These are phyloP conservation scores for Colletotrichum sojae DNA, from an alignment of 2,329 filamentous ascomycete genomes.

Conservation along the genomic window DNA sequence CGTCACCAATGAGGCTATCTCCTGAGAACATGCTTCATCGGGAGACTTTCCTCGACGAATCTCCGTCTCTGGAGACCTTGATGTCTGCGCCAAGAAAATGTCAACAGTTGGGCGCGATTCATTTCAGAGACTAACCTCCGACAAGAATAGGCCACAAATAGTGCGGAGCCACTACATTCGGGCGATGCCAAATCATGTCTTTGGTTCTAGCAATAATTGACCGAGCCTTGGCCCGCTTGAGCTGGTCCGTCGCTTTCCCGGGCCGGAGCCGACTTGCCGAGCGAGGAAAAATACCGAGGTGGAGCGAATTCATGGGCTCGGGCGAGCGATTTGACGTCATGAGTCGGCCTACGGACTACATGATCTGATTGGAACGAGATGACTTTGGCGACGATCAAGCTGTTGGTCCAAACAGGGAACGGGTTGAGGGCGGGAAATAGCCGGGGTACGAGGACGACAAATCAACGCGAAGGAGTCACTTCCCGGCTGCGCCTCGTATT, in stretches of 20 bases:
- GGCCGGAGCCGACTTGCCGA: constrained; percentile 1
- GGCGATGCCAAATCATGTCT: no score
- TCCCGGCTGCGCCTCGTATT: constrained; percentile 17
- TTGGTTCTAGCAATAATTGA: not conserved
- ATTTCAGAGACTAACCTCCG: no score
- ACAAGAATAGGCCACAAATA: no score
- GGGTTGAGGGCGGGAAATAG: not conserved
- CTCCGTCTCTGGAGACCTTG: no score
- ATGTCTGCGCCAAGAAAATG: no score
- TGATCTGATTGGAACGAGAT: not conserved
- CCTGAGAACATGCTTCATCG: no score
- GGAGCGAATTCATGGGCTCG: not conserved
- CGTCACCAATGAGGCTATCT: no score
- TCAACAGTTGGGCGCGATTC: no score
- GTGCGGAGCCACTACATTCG: no score
- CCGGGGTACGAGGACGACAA: not conserved
- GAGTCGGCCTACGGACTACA: not conserved
- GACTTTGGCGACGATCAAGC: not conserved
- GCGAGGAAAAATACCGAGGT: not conserved
- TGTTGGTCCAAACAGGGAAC: no score
- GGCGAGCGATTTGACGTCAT: constrained; percentile 9
- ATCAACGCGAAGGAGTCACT: constrained; percentile 10
- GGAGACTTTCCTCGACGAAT: no score
- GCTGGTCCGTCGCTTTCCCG: not conserved
- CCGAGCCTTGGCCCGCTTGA: not conserved